Evolutionary conservation across 2,329 filamentous ascomycete genomes (phyloP), one percentile per base, ranked within the genome.

Genomic region (Chaetoscypha palmicola): DNA sequence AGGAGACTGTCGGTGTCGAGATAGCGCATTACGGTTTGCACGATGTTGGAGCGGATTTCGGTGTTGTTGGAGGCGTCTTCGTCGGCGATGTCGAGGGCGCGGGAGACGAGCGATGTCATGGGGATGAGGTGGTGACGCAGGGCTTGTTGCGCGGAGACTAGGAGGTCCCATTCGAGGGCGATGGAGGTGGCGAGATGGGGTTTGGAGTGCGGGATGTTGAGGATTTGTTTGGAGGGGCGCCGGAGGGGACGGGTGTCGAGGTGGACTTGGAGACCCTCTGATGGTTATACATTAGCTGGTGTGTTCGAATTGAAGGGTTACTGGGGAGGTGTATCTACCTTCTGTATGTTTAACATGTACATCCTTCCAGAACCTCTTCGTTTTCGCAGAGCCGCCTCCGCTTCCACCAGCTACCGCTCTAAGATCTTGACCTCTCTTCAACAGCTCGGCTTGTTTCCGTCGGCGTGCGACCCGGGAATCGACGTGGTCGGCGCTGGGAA

Each of bases 1-100:
- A 98, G 77, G 26, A 97, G 68, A 0, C 87, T 90, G 66, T 98
- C 92, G 1, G 92, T 97, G 57, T 89, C 81, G 20, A 98, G 75
- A 64, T 97, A 97, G 36, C 84, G 77, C 73, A 97, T 76, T 40
- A 92, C 68, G 51, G 79, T 81, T 14, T 69, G 71, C 12, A 83
- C 68, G 36, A 96, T 80, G 31, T 74, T 69, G 0, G 74, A 62
- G 26, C 90, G 75, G 28, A 84, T 72, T 19, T 71, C 68, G 2
- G 70, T 71, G 8, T 65, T 52, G 0, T 62, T 62, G 5, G 49
- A 19, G 20, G 48, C 49, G 53, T 94, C 86, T 54, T 88, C 83
- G 16, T 72, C 72, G 37, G 71, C 72, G 43, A 97, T 86, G 61
- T 97, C 91, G 22, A 91, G 65, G 0, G 89, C 91, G 35, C 92